Evolutionary conservation across 352 stramenopile genomes (phyloP).

Genomic region (Phytophthora pseudosyringae): DNA sequence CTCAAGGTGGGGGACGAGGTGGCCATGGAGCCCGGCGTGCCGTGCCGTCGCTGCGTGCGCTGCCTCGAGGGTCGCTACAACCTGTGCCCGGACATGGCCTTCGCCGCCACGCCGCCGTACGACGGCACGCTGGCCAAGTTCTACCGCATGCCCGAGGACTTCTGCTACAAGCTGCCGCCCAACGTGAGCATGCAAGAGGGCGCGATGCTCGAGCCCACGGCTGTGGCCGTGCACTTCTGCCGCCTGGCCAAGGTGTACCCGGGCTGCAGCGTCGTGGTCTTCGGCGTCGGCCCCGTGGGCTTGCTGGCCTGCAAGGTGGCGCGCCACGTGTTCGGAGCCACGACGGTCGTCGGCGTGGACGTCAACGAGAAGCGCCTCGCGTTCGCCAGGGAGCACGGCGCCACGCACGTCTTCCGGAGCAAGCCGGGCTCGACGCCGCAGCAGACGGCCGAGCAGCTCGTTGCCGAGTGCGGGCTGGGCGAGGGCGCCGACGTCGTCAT

Average conservation of each 20-base stretch:
- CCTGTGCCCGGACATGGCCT: conserved; percentile 34
- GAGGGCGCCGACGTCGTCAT: conserved; percentile 39
- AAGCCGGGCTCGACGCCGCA: conserved; percentile 15
- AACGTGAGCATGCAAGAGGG: conserved; percentile 35
- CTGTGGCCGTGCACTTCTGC: conserved; percentile 39
- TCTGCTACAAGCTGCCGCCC: conserved; percentile 36
- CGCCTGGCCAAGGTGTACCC: conserved; percentile 35
- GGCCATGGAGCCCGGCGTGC: conserved; percentile 35
- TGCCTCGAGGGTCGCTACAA: conserved; percentile 36
- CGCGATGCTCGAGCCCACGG: conserved; percentile 33
- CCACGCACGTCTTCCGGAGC: conserved; percentile 31
- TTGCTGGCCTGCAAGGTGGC: conserved; percentile 39
- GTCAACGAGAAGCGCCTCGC: conserved; percentile 30
- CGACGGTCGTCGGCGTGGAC: conserved; percentile 33
- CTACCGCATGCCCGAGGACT: conserved; percentile 35
- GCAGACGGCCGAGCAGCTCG: conserved; percentile 26
- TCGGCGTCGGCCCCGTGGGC: conserved; percentile 36
- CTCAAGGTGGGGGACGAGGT: conserved; percentile 32
- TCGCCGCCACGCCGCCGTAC: conserved; percentile 32
- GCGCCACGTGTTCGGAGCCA: conserved; percentile 34
- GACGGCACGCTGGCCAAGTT: conserved; percentile 39
- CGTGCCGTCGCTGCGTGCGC: conserved; percentile 29
- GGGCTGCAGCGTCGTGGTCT: conserved; percentile 37
- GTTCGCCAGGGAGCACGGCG: conserved; percentile 34
- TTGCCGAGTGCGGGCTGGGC: conserved; percentile 22